These are phyloP conservation scores for Neolentinus lepideus DNA, from an alignment of 1,284 basidiomycete species.

Conservation along the genomic window DNA sequence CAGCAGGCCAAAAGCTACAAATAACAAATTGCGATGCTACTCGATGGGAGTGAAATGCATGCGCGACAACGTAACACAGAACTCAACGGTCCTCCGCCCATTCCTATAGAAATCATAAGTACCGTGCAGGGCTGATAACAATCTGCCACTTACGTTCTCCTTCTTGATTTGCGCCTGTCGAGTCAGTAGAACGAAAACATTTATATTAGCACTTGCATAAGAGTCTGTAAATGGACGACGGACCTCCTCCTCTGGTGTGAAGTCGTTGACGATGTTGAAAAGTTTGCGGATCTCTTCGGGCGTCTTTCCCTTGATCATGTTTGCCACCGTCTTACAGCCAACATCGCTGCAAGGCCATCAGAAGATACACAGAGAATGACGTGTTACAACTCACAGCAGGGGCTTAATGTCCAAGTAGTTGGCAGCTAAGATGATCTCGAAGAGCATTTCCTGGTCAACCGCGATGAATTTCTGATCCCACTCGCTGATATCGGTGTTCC, in stretches of 20 bases:
- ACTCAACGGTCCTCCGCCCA: slow-evolving; percentile 84
- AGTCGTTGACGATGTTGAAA: slow-evolving; percentile 98
- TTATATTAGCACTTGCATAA: slow-evolving; percentile 8
- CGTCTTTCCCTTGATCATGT: slow-evolving; percentile 99
- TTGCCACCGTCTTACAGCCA: slow-evolving; percentile 99
- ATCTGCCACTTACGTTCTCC: slow-evolving; percentile 76
- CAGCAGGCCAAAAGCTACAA: background rate
- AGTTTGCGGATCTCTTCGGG: slow-evolving; percentile 95
- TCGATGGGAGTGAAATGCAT: background rate
- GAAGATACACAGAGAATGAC: slow-evolving; percentile 4
- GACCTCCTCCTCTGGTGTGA: slow-evolving; percentile 98
- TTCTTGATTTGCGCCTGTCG: slow-evolving; percentile 95
- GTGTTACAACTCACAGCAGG: slow-evolving; percentile 63
- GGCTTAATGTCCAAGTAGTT: slow-evolving; percentile 99
- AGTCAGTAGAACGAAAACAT: background rate
- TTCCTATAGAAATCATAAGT: slow-evolving; percentile 43
- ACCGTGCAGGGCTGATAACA: background rate
- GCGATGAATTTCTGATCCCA: slow-evolving; percentile 99
- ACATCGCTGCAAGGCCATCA: slow-evolving; percentile 64
- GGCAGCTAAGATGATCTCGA: slow-evolving; percentile 98
- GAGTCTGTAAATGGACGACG: slow-evolving; percentile 15
- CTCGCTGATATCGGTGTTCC: slow-evolving; percentile 95
- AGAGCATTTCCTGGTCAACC: slow-evolving; percentile 96
- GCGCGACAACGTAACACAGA: background rate
- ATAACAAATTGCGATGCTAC: background rate